These are phyloP conservation scores for Diaporthe citri DNA, from an alignment of 2,329 filamentous ascomycete genomes.

Conservation along the genomic window DNA sequence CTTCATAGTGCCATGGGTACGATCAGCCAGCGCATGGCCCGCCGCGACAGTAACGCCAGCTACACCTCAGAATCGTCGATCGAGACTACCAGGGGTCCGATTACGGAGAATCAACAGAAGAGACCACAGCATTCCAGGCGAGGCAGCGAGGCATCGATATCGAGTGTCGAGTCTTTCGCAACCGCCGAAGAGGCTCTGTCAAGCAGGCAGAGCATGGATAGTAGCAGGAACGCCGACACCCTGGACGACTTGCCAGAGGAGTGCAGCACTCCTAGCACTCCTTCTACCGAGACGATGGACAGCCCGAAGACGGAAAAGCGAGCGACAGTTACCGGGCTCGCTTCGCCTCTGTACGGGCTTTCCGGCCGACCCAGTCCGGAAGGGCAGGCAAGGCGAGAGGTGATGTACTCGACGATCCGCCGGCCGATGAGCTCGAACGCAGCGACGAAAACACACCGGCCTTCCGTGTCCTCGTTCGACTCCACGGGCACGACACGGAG, in stretches of 20 bases:
- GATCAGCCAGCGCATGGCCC: slow-evolving; percentile 67
- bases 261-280: slow-evolving; percentile 5
- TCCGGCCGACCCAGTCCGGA: slow-evolving; percentile 42
- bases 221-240: slow-evolving; percentile 44
- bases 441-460: slow-evolving; percentile 59
- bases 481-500: slow-evolving; percentile 71
- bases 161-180: slow-evolving; percentile 67
- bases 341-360: slow-evolving; percentile 13
- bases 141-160: slow-evolving; percentile 63
- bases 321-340: slow-evolving; percentile 41
- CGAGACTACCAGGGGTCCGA: slow-evolving; percentile 69
- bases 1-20: slow-evolving; percentile 91
- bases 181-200: slow-evolving; percentile 66
- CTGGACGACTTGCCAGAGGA: slow-evolving; percentile 44
- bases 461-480: slow-evolving; percentile 68
- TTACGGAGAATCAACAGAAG: slow-evolving; percentile 40
- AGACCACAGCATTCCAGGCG: slow-evolving; percentile 46
- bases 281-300: slow-evolving; percentile 41
- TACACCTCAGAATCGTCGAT: slow-evolving; percentile 71
- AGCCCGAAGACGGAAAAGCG: slow-evolving; percentile 50
- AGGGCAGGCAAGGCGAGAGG: slow-evolving; percentile 44
- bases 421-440: slow-evolving; percentile 59
- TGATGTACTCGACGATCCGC: slow-evolving; percentile 51
- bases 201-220: slow-evolving; percentile 50
- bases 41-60: slow-evolving; percentile 64